phyloP scores from a whole-genome alignment of 2,329 filamentous ascomycete genomes.

The Graphiopsis chlorocephala region DNA sequence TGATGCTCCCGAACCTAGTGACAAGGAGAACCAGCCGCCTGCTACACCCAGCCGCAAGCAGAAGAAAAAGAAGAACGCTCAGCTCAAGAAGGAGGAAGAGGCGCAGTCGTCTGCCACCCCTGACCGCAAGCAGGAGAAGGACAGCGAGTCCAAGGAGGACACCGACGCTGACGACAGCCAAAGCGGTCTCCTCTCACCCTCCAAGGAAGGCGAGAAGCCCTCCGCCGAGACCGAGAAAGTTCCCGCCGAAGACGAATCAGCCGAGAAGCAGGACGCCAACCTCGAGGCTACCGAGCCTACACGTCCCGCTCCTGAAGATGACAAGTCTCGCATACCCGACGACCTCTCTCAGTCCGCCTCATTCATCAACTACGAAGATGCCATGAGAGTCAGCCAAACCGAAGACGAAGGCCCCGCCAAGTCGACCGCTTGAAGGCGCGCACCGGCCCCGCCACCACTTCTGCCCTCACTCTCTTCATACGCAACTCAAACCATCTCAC shows the following conservation, averaged over 20 bases:
- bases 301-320: constrained; percentile 20
- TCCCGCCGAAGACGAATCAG: constrained; percentile 18
- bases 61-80: constrained; percentile 9
- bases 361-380: constrained; percentile 24
- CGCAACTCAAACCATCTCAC: neutral
- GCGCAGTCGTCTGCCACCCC: constrained; percentile 1
- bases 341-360: constrained; percentile 4
- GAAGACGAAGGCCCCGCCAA: neutral
- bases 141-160: constrained; percentile 5
- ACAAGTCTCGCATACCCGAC: neutral
- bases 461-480: constrained; percentile 1
- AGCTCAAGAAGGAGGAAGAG: constrained; percentile 9
- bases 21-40: constrained; percentile 12
- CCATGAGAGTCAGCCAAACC: neutral
- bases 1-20: constrained; percentile 6
- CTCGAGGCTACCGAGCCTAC: constrained; percentile 22
- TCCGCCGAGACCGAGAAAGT: constrained; percentile 16
- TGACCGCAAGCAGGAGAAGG: constrained; percentile 8
- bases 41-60: constrained; percentile 9
- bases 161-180: neutral
- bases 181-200: constrained; percentile 3
- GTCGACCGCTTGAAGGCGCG: constrained; percentile 7
- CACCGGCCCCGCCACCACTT: constrained; percentile 12
- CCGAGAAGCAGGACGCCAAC: constrained; percentile 26
- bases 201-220: constrained; percentile 12